Percentiles rank a stretch among this genome's conserved stretches.
These are phyloP conservation scores for Lunasporangiospora selenospora DNA, from an alignment of 192 early-diverging fungal species.

Conservation along the genomic window DNA sequence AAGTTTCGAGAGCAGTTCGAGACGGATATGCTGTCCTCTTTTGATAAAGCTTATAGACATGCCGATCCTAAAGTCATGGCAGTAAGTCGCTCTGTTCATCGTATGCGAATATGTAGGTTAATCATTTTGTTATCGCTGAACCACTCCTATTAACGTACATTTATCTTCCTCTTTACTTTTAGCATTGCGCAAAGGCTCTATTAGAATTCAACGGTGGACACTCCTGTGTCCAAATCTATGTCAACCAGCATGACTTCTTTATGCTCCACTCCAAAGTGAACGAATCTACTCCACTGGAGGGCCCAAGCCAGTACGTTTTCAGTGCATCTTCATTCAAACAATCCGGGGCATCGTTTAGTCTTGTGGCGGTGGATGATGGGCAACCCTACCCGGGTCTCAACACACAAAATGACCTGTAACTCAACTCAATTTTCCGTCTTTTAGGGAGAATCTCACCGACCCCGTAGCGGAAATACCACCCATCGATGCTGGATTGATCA, in stretches of 20 bases:
- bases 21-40: slow-evolving; percentile 84
- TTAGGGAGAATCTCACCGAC: slow-evolving; percentile 56
- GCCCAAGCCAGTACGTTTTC: slow-evolving; percentile 44
- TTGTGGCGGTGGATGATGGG: too few species aligned
- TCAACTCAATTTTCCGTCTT: too few species aligned
- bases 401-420: too few species aligned
- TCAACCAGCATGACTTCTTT: slow-evolving; percentile 98
- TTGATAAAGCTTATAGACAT: slow-evolving; percentile 85
- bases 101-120: too few species aligned
- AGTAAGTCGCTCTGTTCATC: slow-evolving; percentile 51
- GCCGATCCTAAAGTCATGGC: slow-evolving; percentile 78
- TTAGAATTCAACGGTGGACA: slow-evolving; percentile 96
- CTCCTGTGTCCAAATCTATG: slow-evolving; percentile 92
- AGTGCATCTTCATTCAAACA: too few species aligned
- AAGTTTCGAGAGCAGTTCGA: slow-evolving; percentile 94
- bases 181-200: slow-evolving; percentile 87
- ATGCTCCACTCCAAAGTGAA: slow-evolving; percentile 77
- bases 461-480: slow-evolving; percentile 62
- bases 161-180: slow-evolving; percentile 8
- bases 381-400: too few species aligned
- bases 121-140: not conserved
- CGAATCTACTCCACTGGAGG: slow-evolving; percentile 52
- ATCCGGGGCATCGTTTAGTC: too few species aligned
- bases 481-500: slow-evolving; percentile 72
- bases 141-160: not conserved